Evolutionary conservation across 2,329 filamentous ascomycete genomes (phyloP).

Genomic region (Pestalotiopsis sp.): DNA sequence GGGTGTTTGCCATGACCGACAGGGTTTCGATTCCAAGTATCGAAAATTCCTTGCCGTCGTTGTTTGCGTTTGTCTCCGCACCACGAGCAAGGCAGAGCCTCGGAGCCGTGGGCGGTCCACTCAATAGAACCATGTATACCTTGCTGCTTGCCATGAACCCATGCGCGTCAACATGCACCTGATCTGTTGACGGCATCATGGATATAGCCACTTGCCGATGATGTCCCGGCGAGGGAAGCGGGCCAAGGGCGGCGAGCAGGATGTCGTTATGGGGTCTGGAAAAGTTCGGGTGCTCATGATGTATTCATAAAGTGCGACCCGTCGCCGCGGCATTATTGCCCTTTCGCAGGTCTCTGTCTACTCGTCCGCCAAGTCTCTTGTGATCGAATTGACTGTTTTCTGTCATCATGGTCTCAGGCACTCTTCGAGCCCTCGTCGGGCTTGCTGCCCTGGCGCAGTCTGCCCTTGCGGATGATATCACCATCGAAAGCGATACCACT

Average conservation of each 20-base stretch:
- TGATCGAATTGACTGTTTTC: neutral
- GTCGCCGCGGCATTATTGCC: neutral
- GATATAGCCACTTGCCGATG: neutral
- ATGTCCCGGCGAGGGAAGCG: neutral
- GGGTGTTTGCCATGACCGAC: neutral
- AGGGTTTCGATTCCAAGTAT: neutral
- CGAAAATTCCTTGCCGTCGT: neutral
- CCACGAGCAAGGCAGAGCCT: neutral
- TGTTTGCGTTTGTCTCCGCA: neutral
- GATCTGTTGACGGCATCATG: neutral
- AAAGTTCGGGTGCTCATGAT: neutral
- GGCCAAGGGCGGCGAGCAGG: neutral
- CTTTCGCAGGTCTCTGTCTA: neutral
- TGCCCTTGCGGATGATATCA: neutral
- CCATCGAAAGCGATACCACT: slow-evolving; percentile 15
- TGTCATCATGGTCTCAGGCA: neutral
- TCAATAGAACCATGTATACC: neutral
- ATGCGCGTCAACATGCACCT: neutral
- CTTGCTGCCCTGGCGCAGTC: neutral
- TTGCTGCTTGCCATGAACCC: neutral
- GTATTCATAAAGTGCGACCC: neutral
- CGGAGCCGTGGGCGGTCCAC: neutral
- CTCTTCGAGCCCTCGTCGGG: neutral
- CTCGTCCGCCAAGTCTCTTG: neutral
- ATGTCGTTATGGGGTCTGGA: neutral